These are phyloP conservation scores for Stereum hirsutum DNA, from an alignment of 1,284 basidiomycete genomes.

Conservation along the genomic window DNA sequence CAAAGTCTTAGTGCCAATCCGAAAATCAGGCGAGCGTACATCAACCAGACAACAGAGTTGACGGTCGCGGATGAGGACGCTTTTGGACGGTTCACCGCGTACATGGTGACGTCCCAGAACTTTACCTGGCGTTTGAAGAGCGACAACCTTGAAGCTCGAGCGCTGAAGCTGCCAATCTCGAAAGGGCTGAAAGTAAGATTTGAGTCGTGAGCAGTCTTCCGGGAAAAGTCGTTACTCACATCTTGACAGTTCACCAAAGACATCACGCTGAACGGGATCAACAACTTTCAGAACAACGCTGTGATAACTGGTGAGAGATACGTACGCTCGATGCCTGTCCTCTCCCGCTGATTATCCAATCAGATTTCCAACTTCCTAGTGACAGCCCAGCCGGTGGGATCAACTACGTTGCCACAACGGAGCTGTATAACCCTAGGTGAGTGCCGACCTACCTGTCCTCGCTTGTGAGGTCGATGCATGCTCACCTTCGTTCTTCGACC, in stretches of 20 bases:
- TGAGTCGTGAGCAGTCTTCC: no score
- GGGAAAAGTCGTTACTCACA: constrained; percentile 7
- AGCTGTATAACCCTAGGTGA: constrained; percentile 57
- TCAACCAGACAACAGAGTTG: constrained; percentile 52
- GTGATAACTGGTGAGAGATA: no score
- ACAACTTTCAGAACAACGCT: constrained; percentile 55
- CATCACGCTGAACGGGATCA: constrained; percentile 37
- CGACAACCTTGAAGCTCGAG: constrained; percentile 53
- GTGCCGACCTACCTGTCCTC: neutral
- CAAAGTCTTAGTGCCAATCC: constrained; percentile 33
- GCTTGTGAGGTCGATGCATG: constrained; percentile 1
- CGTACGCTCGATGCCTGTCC: no score
- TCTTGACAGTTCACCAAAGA: constrained; percentile 16
- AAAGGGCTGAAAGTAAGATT: constrained; percentile 52
- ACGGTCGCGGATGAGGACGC: constrained; percentile 40
- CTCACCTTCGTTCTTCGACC: neutral
- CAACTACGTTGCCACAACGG: constrained; percentile 50
- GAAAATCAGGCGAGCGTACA: constrained; percentile 39
- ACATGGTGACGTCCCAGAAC: constrained; percentile 57
- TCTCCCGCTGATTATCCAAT: no score
- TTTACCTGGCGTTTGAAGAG: constrained; percentile 68
- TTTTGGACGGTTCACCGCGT: constrained; percentile 47
- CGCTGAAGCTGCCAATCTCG: constrained; percentile 56
- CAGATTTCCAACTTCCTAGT: constrained; percentile 64
- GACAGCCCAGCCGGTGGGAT: constrained; percentile 66